A percentile compares a stretch with the other conserved stretches of the same genome.
Conservation (phyloP, 2,329 filamentous ascomycete genomes). For the Corinectria fuckeliana region DNA sequence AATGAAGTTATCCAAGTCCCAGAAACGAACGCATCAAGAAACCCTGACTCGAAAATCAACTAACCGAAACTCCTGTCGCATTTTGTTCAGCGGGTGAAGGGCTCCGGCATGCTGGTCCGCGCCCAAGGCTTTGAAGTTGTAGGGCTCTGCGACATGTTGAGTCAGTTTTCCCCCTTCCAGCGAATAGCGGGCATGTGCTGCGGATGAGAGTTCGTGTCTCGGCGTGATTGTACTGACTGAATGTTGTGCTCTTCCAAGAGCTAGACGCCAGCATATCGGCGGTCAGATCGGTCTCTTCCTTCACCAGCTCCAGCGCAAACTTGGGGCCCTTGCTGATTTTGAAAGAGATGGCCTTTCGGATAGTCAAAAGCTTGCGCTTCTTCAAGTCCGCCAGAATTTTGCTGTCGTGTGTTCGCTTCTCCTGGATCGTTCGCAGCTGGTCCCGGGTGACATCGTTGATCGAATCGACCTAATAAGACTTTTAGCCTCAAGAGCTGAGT, state of each 20-base stretch:
- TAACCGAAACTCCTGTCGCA: conserved; percentile 85
- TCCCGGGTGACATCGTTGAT: conserved; percentile 83
- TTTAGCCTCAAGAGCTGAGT: conserved; percentile 8
- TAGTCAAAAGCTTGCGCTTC: conserved; percentile 87
- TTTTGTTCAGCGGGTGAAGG: conserved; percentile 83
- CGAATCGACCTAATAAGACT: conserved; percentile 63
- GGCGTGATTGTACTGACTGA: conserved; percentile 68
- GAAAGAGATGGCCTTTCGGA: conserved; percentile 87
- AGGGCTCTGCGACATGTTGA: conserved; percentile 57
- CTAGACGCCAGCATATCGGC: conserved; percentile 89
- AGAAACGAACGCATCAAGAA: neutral
- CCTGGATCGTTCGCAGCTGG: conserved; percentile 75
- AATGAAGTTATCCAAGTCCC: neutral
- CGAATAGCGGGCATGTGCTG: neutral
- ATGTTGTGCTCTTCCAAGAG: conserved; percentile 88
- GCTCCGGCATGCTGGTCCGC: conserved; percentile 67
- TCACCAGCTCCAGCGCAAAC: conserved; percentile 85
- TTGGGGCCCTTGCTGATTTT: conserved; percentile 84
- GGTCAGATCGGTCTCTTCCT: conserved; percentile 95
- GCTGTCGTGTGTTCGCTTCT: conserved; percentile 73
- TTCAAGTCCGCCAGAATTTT: conserved; percentile 83
- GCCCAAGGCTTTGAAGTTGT: conserved; percentile 76
- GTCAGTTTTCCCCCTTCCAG: neutral
- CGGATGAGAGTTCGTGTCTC: conserved; percentile 53
- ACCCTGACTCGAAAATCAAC: neutral